phyloP scores from a whole-genome alignment of 148 eudicot genomes.

The Chenopodium album region DNA sequence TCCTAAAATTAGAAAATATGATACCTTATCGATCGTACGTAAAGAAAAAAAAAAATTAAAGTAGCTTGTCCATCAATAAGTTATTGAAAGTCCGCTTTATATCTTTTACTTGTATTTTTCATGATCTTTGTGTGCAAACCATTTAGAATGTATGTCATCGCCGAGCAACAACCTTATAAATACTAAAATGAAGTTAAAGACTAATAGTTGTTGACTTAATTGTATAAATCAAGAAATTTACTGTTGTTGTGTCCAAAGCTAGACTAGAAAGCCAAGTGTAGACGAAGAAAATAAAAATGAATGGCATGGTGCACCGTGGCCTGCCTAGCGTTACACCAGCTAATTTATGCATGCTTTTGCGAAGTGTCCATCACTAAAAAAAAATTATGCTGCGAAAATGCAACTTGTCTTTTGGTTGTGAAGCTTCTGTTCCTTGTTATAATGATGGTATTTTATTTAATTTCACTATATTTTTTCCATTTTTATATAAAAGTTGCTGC shows the following conservation, averaged over 20 bases:
- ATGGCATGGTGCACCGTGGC: constrained; percentile 9
- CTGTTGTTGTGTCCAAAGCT: not conserved
- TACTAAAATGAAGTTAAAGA: too few relatives aligned
- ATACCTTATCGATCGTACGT: too few relatives aligned
- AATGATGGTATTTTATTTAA: not conserved
- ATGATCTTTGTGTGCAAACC: too few relatives aligned
- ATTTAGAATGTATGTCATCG: too few relatives aligned
- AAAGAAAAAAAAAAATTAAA: too few relatives aligned
- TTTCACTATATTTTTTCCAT: too few relatives aligned
- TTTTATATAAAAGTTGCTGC: too few relatives aligned
- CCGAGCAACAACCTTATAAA: too few relatives aligned
- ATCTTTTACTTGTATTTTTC: too few relatives aligned
- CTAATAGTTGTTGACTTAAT: not conserved
- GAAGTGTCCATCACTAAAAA: constrained; percentile 14
- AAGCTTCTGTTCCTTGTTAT: not conserved
- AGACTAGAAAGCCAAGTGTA: not conserved
- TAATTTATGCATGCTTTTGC: constrained; percentile 23
- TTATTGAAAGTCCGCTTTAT: too few relatives aligned
- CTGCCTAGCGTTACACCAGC: not conserved
- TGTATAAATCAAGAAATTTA: not conserved
- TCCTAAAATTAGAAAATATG: too few relatives aligned
- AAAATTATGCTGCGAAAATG: not conserved
- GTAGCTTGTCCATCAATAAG: too few relatives aligned
- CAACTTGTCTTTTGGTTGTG: constrained; percentile 19
- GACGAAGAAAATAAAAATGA: not conserved